These are phyloP conservation scores for Euryodendron excelsum DNA, from an alignment of 148 eudicot genomes.

Conservation along the genomic window DNA sequence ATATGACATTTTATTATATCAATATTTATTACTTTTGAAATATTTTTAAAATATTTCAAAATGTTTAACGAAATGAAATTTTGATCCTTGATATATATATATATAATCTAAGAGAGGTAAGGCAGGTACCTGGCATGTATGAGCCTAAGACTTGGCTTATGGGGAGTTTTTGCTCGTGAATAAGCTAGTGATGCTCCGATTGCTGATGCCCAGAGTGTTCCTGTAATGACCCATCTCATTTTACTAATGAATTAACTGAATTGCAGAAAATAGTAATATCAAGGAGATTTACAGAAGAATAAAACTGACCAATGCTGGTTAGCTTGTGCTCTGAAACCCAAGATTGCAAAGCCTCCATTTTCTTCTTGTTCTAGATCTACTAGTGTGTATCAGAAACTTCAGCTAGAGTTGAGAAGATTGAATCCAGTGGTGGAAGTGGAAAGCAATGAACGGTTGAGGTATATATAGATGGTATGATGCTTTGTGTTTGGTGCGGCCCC, in stretches of 20 bases:
- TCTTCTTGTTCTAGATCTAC: neutral
- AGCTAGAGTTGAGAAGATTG: neutral
- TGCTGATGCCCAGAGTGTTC: slow-evolving; percentile 70
- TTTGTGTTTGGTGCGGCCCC: slow-evolving; percentile 18
- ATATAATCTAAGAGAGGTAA: neutral
- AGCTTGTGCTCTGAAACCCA: slow-evolving; percentile 85
- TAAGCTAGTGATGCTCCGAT: slow-evolving; percentile 64
- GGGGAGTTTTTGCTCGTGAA: slow-evolving; percentile 45
- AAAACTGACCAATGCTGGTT: slow-evolving; percentile 60
- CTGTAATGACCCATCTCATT: slow-evolving; percentile 19
- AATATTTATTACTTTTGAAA: too few species aligned
- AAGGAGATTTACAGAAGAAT: neutral
- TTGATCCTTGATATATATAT: too few species aligned
- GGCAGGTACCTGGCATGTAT: slow-evolving; percentile 71
- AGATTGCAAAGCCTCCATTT: slow-evolving; percentile 68
- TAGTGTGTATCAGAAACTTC: neutral
- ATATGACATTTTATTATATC: too few species aligned
- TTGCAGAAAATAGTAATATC: neutral
- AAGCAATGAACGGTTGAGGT: neutral
- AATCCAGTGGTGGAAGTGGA: neutral
- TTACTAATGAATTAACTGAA: too few species aligned
- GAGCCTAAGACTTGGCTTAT: slow-evolving; percentile 74
- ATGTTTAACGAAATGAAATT: too few species aligned
- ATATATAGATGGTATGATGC: slow-evolving; percentile 1
- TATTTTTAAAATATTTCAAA: too few species aligned